These are phyloP conservation scores for Sextonia rubra DNA, from an alignment of 164 flowering plant species.

Conservation along the genomic window DNA sequence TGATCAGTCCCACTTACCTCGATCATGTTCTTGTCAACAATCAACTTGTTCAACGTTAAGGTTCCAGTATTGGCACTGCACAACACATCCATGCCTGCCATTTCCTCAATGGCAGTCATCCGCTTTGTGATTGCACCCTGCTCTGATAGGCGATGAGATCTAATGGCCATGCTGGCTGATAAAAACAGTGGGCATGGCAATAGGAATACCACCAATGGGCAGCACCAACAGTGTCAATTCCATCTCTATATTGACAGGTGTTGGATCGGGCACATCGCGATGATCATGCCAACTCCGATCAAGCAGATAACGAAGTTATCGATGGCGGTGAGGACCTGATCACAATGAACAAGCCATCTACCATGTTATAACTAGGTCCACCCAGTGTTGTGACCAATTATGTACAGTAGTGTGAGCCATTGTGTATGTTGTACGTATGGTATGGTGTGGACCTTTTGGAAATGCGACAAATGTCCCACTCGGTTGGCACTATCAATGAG, in stretches of 20 bases:
- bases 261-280: conserved; percentile 80
- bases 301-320: conserved; percentile 91
- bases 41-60: conserved; percentile 86
- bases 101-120: conserved; percentile 97
- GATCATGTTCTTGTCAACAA: conserved; percentile 54
- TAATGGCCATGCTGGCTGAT: conserved; percentile 94
- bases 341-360: background rate
- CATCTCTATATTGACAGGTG: conserved; percentile 63
- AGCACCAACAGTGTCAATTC: conserved; percentile 80
- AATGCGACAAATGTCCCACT: conserved; percentile 89
- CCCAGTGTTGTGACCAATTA: background rate
- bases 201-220: conserved; percentile 89
- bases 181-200: conserved; percentile 93
- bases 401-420: background rate
- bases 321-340: conserved; percentile 75
- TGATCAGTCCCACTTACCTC: conserved; percentile 19
- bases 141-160: conserved; percentile 75
- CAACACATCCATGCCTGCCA: conserved; percentile 95
- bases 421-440: background rate
- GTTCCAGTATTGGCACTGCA: conserved; percentile 97
- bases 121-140: conserved; percentile 97
- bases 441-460: conserved; percentile 56
- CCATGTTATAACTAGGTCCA: background rate
- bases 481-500: conserved; percentile 84
- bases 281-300: conserved; percentile 63